Base-by-base conservation (phyloP, 1,284 basidiomycete species). In the Ceratobasidium sp. region DNA sequence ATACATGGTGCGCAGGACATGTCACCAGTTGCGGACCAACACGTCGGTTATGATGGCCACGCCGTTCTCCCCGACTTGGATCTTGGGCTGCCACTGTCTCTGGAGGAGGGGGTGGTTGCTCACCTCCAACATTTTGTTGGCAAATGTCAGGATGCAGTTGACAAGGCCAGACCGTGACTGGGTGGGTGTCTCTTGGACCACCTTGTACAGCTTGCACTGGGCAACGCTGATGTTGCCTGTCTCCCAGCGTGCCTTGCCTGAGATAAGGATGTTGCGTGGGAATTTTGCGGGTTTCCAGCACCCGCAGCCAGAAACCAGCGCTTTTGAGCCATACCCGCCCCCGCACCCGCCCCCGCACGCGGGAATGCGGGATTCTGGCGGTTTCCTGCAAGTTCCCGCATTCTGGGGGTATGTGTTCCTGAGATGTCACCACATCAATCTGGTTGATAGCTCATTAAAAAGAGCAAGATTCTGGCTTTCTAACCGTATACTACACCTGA, bases 51-150 rank as follows among this genome's bases (percentile, higher is more conserved):
- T n/a, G n/a, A 38, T 33, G 26, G 26, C 26, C 3, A 17, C 57
- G 13, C 57, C 28, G 38, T 61, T 61, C 15, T 13, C 10, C 28
- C 57, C 26, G 12, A 61, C 57, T n/a, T n/a, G 57, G 6, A 61
- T n/a, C 28, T 40, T 26, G 38, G 57, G 26, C 57, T 13, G 12
- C 57, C 38, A 40, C 28, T 20, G 57, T 5, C 57, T 13, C 26
- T 33, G 10, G 57, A 61, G 28, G 57, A 61, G 12, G 26, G 57
- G 57, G 28, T 61, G 57, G 38, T 61, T 61, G 26, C 57, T 40
- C 12, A 12, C 12, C 3, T 33, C 57, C 12, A 13, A 2, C 57
- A 61, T 61, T 10, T 33, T 61, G 26, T 10, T 28, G 28, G 26
- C 57, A 33, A 33, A 61, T 26, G 12, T 26, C 26, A 61, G 26